Conservation (phyloP, 2,329 filamentous ascomycete species). For the Xylariaceae sp. region DNA sequence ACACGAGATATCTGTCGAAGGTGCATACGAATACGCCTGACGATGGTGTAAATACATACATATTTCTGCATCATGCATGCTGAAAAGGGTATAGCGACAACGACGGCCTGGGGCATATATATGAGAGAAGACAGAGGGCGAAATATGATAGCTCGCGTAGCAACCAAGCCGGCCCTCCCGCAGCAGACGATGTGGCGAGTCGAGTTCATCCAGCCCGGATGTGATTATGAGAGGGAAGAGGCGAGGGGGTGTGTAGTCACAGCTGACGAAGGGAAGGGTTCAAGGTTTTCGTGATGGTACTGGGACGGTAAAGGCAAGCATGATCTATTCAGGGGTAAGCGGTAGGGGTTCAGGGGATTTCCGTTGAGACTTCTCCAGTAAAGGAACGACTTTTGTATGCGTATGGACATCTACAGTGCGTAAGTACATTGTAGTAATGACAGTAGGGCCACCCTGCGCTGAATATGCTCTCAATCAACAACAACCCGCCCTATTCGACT, state of each 20-base stretch:
- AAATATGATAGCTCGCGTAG: slow-evolving; percentile 21
- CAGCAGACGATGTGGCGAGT: neutral
- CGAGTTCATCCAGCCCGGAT: neutral
- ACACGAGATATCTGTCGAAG: slow-evolving; percentile 1
- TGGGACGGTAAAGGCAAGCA: neutral
- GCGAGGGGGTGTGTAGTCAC: neutral
- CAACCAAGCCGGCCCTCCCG: neutral
- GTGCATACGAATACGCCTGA: neutral
- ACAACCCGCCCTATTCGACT: slow-evolving; percentile 1
- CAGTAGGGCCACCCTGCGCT: slow-evolving; percentile 9
- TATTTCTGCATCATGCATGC: slow-evolving; percentile 22
- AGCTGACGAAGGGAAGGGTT: neutral
- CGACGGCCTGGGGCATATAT: neutral
- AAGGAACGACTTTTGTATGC: slow-evolving; percentile 4
- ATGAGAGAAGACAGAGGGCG: slow-evolving; percentile 1
- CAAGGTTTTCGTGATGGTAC: neutral
- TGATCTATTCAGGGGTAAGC: neutral
- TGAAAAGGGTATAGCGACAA: slow-evolving; percentile 2
- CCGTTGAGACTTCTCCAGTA: neutral
- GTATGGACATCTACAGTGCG: slow-evolving; percentile 20
- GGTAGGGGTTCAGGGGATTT: no score
- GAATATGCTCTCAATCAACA: slow-evolving; percentile 6
- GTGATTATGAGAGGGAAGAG: neutral
- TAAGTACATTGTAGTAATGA: slow-evolving; percentile 23
- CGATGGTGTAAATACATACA: no score